Conservation (phyloP, 73 alveolate species). For the Paramecium pentaurelia region DNA sequence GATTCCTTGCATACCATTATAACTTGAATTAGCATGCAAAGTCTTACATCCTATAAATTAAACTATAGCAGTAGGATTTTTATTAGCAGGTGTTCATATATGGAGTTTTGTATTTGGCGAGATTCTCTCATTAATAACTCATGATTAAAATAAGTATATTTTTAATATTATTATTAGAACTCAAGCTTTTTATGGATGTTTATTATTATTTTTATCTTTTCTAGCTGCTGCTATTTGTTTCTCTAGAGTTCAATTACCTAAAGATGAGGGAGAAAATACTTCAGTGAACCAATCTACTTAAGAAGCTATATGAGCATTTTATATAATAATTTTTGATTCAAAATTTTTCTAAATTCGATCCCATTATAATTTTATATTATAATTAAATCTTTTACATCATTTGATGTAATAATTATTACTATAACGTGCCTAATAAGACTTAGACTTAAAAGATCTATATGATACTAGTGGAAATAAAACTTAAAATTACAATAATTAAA, state of each 20-base stretch:
- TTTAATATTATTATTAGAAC: background rate
- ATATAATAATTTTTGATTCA: no score
- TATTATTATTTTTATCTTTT: background rate
- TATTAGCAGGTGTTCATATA: conserved; percentile 43
- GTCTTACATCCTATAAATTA: conserved; percentile 25
- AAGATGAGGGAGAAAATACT: background rate
- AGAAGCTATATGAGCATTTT: background rate
- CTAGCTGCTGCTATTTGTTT: conserved; percentile 27
- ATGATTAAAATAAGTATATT: background rate
- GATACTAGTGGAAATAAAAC: no score
- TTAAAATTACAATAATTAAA: no score
- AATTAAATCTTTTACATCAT: no score
- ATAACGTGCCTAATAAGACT: no score
- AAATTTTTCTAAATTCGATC: no score
- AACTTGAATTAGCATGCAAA: conserved; percentile 33
- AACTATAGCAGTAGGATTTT: conserved; percentile 33
- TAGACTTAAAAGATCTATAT: no score
- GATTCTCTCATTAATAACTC: background rate
- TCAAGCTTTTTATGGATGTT: conserved; percentile 28
- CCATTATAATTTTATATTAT: no score
- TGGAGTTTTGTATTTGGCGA: conserved; percentile 40
- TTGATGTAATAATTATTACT: no score
- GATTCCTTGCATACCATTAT: conserved; percentile 32
- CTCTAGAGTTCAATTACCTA: background rate
- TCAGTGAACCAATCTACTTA: background rate